Conservation (phyloP, 345 rosid genomes). For the Laguncularia racemosa region DNA sequence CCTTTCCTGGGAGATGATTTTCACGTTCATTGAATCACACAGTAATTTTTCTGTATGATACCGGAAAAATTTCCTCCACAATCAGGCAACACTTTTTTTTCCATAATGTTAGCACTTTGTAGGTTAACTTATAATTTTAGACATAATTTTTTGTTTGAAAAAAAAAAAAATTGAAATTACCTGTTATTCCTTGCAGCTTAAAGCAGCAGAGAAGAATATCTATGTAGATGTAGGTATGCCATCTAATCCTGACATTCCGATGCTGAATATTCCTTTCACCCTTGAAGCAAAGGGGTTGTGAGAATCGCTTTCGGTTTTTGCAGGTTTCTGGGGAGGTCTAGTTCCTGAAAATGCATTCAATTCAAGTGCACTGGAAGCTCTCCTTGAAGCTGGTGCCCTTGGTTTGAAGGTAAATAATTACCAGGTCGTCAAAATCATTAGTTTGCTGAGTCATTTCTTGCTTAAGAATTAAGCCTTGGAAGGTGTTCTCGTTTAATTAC, state of each 20-base stretch:
- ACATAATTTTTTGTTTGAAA: slow-evolving; percentile 3
- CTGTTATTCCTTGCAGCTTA: slow-evolving; percentile 33
- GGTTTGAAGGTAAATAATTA: slow-evolving; percentile 71
- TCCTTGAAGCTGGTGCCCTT: slow-evolving; percentile 76
- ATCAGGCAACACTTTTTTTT: not conserved
- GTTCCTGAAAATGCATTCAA: slow-evolving; percentile 91
- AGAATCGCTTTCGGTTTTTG: not conserved
- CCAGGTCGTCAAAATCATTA: not conserved
- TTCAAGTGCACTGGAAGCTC: slow-evolving; percentile 56
- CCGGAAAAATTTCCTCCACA: not conserved
- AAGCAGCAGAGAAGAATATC: slow-evolving; percentile 69
- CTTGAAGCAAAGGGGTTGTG: not conserved
- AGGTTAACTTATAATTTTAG: too few species aligned
- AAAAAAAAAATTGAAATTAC: slow-evolving; percentile 6
- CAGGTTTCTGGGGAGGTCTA: slow-evolving; percentile 99
- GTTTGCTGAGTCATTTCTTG: not conserved
- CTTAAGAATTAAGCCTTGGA: not conserved
- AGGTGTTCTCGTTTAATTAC: too few species aligned
- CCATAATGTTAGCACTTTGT: not conserved
- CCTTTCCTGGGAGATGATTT: not conserved
- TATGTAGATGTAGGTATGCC: slow-evolving; percentile 80
- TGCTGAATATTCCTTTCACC: not conserved
- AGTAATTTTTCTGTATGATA: not conserved
- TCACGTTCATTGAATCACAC: not conserved
- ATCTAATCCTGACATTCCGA: slow-evolving; percentile 11